Evolutionary conservation across 2,329 filamentous ascomycete species (phyloP), one percentile per base, ranked within the genome.

Genomic region (Decorospora gaudefroyi): DNA sequence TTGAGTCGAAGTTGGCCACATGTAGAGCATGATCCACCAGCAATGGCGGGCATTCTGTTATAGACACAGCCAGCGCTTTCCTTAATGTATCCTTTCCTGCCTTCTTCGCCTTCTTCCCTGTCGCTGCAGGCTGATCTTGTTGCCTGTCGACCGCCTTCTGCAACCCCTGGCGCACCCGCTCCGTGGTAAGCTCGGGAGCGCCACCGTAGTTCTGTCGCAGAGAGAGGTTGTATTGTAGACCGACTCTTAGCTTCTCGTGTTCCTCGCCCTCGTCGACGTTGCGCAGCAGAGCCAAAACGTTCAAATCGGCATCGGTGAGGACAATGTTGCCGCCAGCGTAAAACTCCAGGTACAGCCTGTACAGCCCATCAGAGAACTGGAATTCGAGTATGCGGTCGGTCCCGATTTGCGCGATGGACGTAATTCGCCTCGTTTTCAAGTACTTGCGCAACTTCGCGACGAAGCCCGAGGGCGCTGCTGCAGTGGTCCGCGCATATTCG

Each of bases 311-410:
- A 65, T 97, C 90, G 2, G 93, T 96, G 39, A 99, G 78, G 49
- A 99, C 89, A 49, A 99, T 86, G 67, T 99, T 99, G 31, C 93
- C 93, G 38, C 88, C 88, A 1, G 93, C 92, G 67, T 96, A 99
- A 74, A 99, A 99, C 72, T 99, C 93, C 18, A 99, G 76, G 67
- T 90, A 96, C 15, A 99, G 71, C 28, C 86, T 80, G 67, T 95
- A 96, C 57, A 85, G 80, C 8, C 93, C 93, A 75, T 97, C 90
- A 59, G 88, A 95, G 68, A 99, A 96, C 61, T 87, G 81, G 40
- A 99, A 84, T 68, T 97, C 90, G 39, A 99, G 85, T 49, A 99
- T 87, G 39, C 93, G 82, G 69, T 99, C 93, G 2, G 91, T 96
- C 34, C 93, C 93, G 36, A 99, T 81, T 71, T 99, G 93, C 1